Evolutionary conservation across 495 filamentous ascomycete species (phyloP).

Genomic region (Aspergillus nanangensis): DNA sequence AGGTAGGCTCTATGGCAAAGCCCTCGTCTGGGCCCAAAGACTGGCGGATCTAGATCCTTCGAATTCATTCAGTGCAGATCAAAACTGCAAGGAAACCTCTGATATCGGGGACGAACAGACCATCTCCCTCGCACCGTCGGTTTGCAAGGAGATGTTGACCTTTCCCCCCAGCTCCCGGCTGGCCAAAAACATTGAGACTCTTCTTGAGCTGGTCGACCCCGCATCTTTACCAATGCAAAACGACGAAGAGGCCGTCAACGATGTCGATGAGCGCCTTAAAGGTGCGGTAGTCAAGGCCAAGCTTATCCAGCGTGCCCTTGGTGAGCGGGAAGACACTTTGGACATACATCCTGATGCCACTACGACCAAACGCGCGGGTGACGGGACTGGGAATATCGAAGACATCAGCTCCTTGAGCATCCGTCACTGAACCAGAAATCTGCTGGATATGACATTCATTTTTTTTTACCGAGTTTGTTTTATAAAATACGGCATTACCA

Average conservation of each 20-base stretch:
- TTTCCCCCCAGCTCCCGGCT: constrained; percentile 61
- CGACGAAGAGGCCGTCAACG: constrained; percentile 75
- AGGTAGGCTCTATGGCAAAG: constrained; percentile 76
- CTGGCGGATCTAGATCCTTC: constrained; percentile 28
- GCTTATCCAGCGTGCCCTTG: constrained; percentile 70
- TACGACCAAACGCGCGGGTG: constrained; percentile 24
- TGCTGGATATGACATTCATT: no score
- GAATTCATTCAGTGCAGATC: constrained; percentile 7
- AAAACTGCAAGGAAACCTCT: neutral
- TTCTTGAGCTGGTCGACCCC: constrained; percentile 74
- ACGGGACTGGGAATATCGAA: constrained; percentile 51
- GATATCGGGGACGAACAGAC: constrained; percentile 8
- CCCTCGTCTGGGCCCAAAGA: constrained; percentile 73
- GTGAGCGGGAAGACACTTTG: constrained; percentile 43
- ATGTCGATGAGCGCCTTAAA: constrained; percentile 80
- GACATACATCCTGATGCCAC: constrained; percentile 22
- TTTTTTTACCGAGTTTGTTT: no score
- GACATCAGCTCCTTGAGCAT: constrained; percentile 45
- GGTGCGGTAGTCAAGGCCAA: constrained; percentile 75
- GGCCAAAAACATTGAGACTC: constrained; percentile 63
- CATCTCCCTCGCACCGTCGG: constrained; percentile 23
- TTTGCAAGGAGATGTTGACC: constrained; percentile 35
- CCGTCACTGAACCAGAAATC: constrained; percentile 37
- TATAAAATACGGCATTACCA: neutral
- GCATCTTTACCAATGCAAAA: constrained; percentile 74